Evolutionary conservation across 2,329 filamentous ascomycete genomes (phyloP), one percentile per base, ranked within the genome.

Genomic region (Trichoderma lentiforme): DNA sequence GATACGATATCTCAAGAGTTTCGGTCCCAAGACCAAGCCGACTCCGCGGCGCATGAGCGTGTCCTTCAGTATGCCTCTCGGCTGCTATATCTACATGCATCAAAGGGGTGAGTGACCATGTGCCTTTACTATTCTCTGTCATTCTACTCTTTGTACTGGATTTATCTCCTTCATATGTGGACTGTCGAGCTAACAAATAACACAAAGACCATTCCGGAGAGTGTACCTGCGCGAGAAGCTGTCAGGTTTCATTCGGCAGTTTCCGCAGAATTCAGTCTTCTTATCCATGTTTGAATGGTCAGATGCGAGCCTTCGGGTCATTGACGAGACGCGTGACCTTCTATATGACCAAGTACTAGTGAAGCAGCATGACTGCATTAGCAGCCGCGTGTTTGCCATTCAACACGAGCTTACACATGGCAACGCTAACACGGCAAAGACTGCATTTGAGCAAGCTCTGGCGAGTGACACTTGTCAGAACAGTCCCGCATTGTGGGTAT

Each of bases 251-350:
- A 83, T 96, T 26, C 76, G 77, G 0, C 78, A 83, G 7, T 97
- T 94, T 78, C 93, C 94, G 0, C 84, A 85, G 63, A 98, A 97
- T 81, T 92, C 90, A 1, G 85, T 93, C 6, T 91, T 98, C 73
- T 85, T 97, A 1, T 84, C 87, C 1, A 82, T 96, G 0, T 92
- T 92, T 74, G 87, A 90, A n/a, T 92, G 91, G 84, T 90, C 93
- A 73, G 91, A 95, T 78, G 85, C 89, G 2, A 88, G 91, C 8
- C 88, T 93, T 57, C 88, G 91, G 28, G 86, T 96, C 69, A 88
- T 94, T 73, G 93, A 97, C 75, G 91, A 93, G 21, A 88, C 97
- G 24, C 89, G 92, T n/a, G 84, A 87, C 6, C 81, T 93, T 9
- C 83, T 95, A 12, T 81, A 86, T 24, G 84, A 86, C 78, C 86